Evolutionary conservation across 805 yeast genomes (phyloP).

Genomic region (Suhomyces kilbournensis): DNA sequence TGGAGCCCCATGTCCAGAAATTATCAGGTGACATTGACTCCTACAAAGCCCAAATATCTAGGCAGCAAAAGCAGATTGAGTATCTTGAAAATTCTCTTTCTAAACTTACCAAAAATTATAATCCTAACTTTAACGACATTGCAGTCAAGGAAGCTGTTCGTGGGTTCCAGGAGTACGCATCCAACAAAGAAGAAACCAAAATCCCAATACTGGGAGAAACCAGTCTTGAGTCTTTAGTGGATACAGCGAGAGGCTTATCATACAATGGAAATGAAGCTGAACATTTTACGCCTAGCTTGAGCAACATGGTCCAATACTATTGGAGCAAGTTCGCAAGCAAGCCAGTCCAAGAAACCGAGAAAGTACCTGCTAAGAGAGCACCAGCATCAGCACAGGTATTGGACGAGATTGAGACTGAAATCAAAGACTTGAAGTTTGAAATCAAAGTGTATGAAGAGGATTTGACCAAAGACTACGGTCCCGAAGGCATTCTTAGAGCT

Average conservation of each 20-base stretch:
- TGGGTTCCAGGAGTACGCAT: conserved; percentile 47
- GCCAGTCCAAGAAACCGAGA: not conserved
- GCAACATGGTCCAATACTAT: conserved; percentile 25
- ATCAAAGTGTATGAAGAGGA: conserved; percentile 16
- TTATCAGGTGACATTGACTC: conserved; percentile 4
- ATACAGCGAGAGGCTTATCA: conserved; percentile 1
- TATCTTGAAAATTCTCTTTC: conserved; percentile 47
- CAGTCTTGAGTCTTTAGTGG: conserved; percentile 3
- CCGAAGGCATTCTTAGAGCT: conserved; percentile 62
- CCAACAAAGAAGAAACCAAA: conserved; percentile 29
- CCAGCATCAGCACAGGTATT: conserved; percentile 3
- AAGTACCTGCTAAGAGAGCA: not conserved
- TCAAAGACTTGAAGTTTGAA: conserved; percentile 14
- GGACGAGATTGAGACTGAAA: conserved; percentile 15
- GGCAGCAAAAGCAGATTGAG: conserved; percentile 17
- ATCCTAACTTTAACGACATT: conserved; percentile 80
- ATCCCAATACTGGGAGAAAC: not conserved
- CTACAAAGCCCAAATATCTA: conserved; percentile 4
- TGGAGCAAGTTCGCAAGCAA: conserved; percentile 1
- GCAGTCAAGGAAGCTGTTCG: conserved; percentile 76
- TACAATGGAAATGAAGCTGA: not conserved
- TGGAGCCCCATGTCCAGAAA: conserved; percentile 15
- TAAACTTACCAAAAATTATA: conserved; percentile 56
- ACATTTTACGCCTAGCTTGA: conserved; percentile 16
- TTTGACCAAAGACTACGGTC: conserved; percentile 47